Percentiles rank a stretch among this genome's conserved stretches.
phyloP scores from a whole-genome alignment of 73 alveolate genomes.

The Tetrahymena malaccensis region DNA sequence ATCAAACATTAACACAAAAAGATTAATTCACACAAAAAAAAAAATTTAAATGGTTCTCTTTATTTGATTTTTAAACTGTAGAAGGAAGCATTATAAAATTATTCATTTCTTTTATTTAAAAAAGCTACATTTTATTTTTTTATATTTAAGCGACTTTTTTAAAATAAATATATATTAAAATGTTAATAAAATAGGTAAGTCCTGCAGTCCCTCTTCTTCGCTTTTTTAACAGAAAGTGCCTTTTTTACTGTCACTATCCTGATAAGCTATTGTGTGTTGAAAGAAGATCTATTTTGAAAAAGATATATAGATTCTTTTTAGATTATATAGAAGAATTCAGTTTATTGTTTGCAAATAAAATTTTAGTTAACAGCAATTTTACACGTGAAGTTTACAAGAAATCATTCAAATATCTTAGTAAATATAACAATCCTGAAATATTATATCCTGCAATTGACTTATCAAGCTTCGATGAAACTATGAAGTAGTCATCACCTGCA shows the following conservation, averaged over 20 bases:
- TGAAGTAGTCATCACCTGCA: neutral
- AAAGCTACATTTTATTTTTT: too few relatives aligned
- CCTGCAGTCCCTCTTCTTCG: conserved; percentile 82
- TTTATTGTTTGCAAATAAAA: conserved; percentile 51
- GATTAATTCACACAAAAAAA: too few relatives aligned
- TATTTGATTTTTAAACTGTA: too few relatives aligned
- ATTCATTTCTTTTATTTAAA: too few relatives aligned
- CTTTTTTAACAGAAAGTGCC: conserved; percentile 59
- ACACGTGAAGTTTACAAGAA: conserved; percentile 57
- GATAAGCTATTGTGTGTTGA: conserved; percentile 92
- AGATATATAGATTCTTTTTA: conserved; percentile 78
- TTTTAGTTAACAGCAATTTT: conserved; percentile 62
- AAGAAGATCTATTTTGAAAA: conserved; percentile 62
- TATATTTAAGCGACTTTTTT: too few relatives aligned
- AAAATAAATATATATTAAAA: too few relatives aligned
- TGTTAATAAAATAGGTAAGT: neutral
- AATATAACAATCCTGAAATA: conserved; percentile 53
- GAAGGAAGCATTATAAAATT: too few relatives aligned
- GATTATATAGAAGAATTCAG: conserved; percentile 71
- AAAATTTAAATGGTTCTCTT: too few relatives aligned
- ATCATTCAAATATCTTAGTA: conserved; percentile 38
- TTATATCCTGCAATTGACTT: conserved; percentile 72
- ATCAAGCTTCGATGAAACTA: neutral
- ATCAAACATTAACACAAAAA: too few relatives aligned
- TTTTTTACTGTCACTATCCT: conserved; percentile 97